Conservation (phyloP, 148 eudicot genomes). For the Fagopyrum tataricum region DNA sequence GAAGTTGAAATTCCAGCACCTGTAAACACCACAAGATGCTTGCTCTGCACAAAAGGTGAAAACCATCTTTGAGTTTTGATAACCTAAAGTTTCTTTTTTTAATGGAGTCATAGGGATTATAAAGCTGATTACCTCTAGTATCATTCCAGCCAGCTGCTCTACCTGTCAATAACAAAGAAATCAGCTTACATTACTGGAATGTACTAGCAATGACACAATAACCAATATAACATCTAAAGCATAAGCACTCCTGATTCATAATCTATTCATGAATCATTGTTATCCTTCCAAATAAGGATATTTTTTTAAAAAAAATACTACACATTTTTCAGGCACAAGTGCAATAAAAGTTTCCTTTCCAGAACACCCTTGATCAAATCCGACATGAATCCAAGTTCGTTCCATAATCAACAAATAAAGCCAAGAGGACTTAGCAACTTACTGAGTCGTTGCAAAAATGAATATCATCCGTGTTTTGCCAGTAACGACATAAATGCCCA, state of each 20-base stretch:
- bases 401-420: background rate
- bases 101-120: background rate
- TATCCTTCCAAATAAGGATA: background rate
- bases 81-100: background rate
- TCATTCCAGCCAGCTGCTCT: conserved; percentile 62
- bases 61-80: background rate
- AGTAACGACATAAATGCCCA: background rate
- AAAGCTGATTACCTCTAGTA: conserved; percentile 47
- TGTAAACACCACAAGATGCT: conserved; percentile 89
- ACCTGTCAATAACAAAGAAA: conserved; percentile 38
- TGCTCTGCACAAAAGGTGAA: conserved; percentile 56
- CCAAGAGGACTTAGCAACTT: background rate
- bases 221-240: background rate
- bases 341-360: background rate
- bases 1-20: conserved; percentile 99
- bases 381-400: background rate
- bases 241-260: background rate
- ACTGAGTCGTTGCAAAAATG: background rate
- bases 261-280: background rate
- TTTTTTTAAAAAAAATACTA: background rate
- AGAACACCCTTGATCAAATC: background rate
- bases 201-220: background rate
- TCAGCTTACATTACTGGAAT: background rate
- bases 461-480: background rate
- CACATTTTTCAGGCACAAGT: background rate